Base-by-base conservation (phyloP, 2,329 filamentous ascomycete species). In the Cladosporium phlei region DNA sequence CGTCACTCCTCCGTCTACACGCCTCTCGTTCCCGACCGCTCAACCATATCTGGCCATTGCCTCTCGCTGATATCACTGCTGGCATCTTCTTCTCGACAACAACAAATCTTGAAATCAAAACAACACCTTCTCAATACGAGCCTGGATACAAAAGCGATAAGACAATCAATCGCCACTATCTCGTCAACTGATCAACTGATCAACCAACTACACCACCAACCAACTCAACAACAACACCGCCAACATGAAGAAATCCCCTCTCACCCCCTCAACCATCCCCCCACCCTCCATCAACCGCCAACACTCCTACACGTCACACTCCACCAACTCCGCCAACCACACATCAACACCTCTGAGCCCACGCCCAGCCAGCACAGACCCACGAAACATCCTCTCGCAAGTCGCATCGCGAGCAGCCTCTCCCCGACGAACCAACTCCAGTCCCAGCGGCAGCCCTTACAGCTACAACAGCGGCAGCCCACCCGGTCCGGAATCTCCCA, bases 221-320 rank as follows among this genome's bases (percentile, higher is more conserved):
- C 16, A 22, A 37, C 16, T 21, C 29, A 33, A 4, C 39, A 24
- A 19, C 29, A 33, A n/a, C n/a, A 28, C 24, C 11, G 16, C 40
- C 25, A 45, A 20, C 20, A 45, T 59, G 49, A 55, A 46, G 29
- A 53, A 53, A 40, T 55, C 56, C 8, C 54, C 57, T 10, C 45
- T 60, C 47, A 57, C 53, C 10, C 59, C 58, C 30, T 54, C 53
- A 22, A 57, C 50, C 33, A 46, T 59, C 33, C 55, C 52, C 14
- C 57, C 54, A 22, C 59, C 59, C 19, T 57, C 57, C 25, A 52
- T 62, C 32, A 61, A 57, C 50, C 52, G 59, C 21, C 54, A 57
- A 42, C 55, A 60, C 33, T 62, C 47, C n/a, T 60, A 61, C 50
- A 58, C 51, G 34, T 48, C 50, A 24, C 40, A 47, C 45, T 14